Base-by-base conservation (phyloP, 805 yeast species). In the Helenozyma rhizophorensis region DNA sequence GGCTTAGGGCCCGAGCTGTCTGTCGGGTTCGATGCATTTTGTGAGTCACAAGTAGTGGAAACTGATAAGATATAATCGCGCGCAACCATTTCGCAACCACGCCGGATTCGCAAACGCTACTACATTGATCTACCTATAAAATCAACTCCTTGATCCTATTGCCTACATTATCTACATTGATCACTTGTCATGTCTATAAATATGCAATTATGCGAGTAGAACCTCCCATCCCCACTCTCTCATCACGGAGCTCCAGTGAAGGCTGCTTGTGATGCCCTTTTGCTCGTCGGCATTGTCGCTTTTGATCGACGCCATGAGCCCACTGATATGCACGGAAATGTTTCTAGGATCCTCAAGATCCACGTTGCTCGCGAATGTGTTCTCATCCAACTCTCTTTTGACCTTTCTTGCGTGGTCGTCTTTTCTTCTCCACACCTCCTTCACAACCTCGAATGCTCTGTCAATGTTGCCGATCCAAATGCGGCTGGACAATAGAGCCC, bases 221-320 rank as follows among this genome's bases (percentile, higher is more conserved):
- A 80, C 80, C 50, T 80, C 86, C 84, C 86, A 78, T 1, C 78
- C 78, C 86, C 87, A 80, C 42, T 80, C 85, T 45, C 73, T 70
- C 85, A 80, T 80, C 11, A 80, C 76, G 0, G 74, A 60, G 35
- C 77, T 73, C 87, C 87, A 80, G 52, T 80, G 85, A 6, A 77
- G 56, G 58, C 72, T 65, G 19, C 75, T 67, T 28, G 62, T 59
- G 25, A 76, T 61, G 1, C 72, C 71, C 18, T 42, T 43, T 13
- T 52, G 44, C 21, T 62, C 67, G 10, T 60, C 61, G n/a, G 47
- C 49, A 3, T 43, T 52, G 9, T 58, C 54, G 23, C 53, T 62
- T 33, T 55, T 60, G 14, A 56, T 47, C 22, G 63, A 69, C 17
- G 69, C 65, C 50, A 69, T 65, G 11, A 64, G 58, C 13, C 67